These are phyloP conservation scores for Cyclostephanos tholiformis DNA, from an alignment of 108 stramenopile species.

Conservation along the genomic window DNA sequence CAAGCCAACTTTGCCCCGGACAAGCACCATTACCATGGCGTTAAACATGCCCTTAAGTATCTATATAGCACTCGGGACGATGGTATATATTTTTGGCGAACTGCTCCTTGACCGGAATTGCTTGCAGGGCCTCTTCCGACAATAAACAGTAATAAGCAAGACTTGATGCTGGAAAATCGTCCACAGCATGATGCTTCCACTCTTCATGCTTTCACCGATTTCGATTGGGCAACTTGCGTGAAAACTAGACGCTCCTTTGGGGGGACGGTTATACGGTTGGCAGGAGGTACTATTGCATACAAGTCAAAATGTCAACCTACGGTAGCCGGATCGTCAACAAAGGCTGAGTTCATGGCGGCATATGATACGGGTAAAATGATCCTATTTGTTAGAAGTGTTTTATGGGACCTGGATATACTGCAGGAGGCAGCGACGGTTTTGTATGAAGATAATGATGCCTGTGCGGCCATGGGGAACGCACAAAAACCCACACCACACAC, in stretches of 20 bases:
- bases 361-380: too few relatives aligned
- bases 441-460: too few relatives aligned
- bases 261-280: conserved; percentile 19
- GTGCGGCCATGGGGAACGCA: too few relatives aligned
- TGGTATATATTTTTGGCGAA: neutral
- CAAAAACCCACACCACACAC: too few relatives aligned
- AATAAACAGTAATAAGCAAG: neutral
- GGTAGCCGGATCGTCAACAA: conserved; percentile 12
- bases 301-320: conserved; percentile 25
- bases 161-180: neutral
- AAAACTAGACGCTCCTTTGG: conserved; percentile 11
- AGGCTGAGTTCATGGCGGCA: neutral
- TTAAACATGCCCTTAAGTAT: neutral
- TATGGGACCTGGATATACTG: too few relatives aligned
- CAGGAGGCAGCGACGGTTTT: too few relatives aligned
- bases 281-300: conserved; percentile 1
- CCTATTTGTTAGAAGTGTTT: too few relatives aligned
- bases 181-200: neutral
- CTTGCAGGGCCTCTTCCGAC: conserved; percentile 27
- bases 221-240: conserved; percentile 28
- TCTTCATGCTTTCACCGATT: conserved; percentile 17
- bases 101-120: neutral
- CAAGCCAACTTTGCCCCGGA: neutral
- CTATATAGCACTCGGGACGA: neutral
- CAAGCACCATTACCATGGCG: neutral